Evolutionary conservation across 2,329 filamentous ascomycete species (phyloP), one percentile per base, ranked within the genome.

Genomic region (Fusarium sp.): DNA sequence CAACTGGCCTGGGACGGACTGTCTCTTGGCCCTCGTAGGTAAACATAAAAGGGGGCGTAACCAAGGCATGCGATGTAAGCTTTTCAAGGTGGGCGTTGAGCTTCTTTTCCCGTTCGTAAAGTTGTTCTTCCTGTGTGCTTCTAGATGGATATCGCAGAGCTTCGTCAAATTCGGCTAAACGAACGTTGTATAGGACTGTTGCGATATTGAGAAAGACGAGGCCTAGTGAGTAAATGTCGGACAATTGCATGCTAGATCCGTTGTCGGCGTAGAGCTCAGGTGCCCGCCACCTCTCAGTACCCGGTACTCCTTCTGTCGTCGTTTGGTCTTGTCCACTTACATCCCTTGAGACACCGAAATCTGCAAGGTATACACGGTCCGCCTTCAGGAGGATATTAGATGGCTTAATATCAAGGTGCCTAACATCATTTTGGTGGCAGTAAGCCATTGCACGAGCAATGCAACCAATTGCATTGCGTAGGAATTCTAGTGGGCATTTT

Each of bases 261-360:
- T 78, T 67, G 6, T 72, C 72, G 26, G 78, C 74, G 28, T 79
- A 78, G 1, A 83, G 77, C 65, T 85, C 83, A 0, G 83, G 83
- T 1, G 83, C 82, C 12, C 79, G 78, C 82, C 82, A 85, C 47
- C 78, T 82, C 18, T 78, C 77, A 0, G 83, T 83, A 2, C 81
- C 81, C 6, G 80, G 79, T 11, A 75, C 57, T 0, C 80, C 80
- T 31, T 80, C 78, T 1, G 82, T 84, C 55, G 79, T 82, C 8
- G 81, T 84, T 49, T 82, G 77, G 11, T 84, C 82, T 26, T 79
- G 78, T 41, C 79, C 80, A 49, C 79, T 80, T 15, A 85, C 81
- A 49, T 85, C 82, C 52, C 79, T 77, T 13, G 83, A 82, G 26
- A 85, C 83, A 36, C 82, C 83, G 74, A 85, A 85, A 69, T 85